Base-by-base conservation (phyloP, 140 eudicot species). In the Anethum foeniculum region DNA sequence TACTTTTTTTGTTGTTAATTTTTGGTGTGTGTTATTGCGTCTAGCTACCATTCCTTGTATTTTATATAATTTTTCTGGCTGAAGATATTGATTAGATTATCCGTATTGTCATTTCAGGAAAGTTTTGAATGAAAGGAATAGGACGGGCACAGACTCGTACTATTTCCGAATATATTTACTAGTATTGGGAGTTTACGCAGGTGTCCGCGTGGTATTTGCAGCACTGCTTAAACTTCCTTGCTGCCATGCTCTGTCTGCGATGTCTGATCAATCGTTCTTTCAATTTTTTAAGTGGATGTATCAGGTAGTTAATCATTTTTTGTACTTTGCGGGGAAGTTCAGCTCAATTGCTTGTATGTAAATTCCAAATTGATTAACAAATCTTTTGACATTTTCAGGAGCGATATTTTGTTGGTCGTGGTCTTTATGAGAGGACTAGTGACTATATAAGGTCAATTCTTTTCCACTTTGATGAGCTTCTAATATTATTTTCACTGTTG, bases 231-330 rank as follows among this genome's bases (percentile, higher is more conserved):
- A 95, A 79, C 44, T 95, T 72, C 98, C 98, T 11, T 89, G 89
- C 36, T 95, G 96, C 83, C 99, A 95, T 88, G 56, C 84, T 41
- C 81, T 95, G 48, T 93, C 99, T 7, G 88, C 89, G 84, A 89
- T 71, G 93, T 89, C 98, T 21, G 97, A 95, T 71, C 97, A 95
- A 2, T 75, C 97, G 23, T 95, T 95, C 82, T 93, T 95, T 78
- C 99, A 91, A 54, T 91, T 95, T 83, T 95, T 95, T 79, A 93
- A 95, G 89, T 95, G 99, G 99, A 95, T 95, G 67, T 95, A 93
- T 77, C 91, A 95, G 99, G 99, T 92, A 79, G 11, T 49, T 34
- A 34, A 67, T 78, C 34, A 28, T 80, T 80, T 34, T 23, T 64
- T 78, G 25, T 77, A 51, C 46, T 36, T 41, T 10, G 41, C 0